phyloP scores from a whole-genome alignment of 2,329 filamentous ascomycete species.

The Ascomycota sp. region DNA sequence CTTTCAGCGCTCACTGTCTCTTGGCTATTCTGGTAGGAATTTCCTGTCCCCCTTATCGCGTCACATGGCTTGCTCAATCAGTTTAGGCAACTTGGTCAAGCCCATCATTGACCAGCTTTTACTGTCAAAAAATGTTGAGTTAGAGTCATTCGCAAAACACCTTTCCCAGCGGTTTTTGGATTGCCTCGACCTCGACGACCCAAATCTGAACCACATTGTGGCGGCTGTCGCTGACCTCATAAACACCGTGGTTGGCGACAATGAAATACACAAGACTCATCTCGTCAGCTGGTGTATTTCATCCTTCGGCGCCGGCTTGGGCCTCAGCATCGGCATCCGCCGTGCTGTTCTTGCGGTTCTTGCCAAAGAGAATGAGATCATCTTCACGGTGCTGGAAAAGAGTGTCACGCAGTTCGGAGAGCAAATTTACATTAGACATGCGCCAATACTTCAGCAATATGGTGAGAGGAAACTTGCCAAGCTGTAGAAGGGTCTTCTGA shows the following conservation, averaged over 20 bases:
- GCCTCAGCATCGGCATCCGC: constrained; percentile 42
- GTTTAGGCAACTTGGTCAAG: constrained; percentile 20
- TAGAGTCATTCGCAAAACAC: constrained; percentile 13
- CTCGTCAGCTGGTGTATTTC: constrained; percentile 45
- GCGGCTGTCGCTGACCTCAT: constrained; percentile 40
- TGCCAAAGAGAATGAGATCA: constrained; percentile 25
- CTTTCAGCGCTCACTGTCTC: constrained; percentile 38
- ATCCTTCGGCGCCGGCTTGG: constrained; percentile 42
- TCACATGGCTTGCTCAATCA: constrained; percentile 3
- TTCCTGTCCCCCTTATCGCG: too few species aligned
- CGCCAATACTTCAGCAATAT: constrained; percentile 74
- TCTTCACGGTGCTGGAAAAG: constrained; percentile 43
- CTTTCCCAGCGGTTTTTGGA: constrained; percentile 25
- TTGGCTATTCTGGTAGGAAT: constrained; percentile 50
- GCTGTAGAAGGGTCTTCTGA: background rate
- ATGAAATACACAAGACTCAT: constrained; percentile 26
- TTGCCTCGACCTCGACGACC: constrained; percentile 11
- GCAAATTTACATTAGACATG: constrained; percentile 68
- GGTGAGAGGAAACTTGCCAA: constrained; percentile 24
- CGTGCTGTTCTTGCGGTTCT: constrained; percentile 43
- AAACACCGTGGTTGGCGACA: constrained; percentile 23
- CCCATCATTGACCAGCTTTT: constrained; percentile 16
- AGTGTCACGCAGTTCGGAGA: constrained; percentile 62
- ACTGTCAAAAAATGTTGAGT: constrained; percentile 8
- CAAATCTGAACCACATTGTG: constrained; percentile 18